These are phyloP conservation scores for Drechslerella stenobrocha DNA, from an alignment of 2,329 filamentous ascomycete genomes.

Conservation along the genomic window DNA sequence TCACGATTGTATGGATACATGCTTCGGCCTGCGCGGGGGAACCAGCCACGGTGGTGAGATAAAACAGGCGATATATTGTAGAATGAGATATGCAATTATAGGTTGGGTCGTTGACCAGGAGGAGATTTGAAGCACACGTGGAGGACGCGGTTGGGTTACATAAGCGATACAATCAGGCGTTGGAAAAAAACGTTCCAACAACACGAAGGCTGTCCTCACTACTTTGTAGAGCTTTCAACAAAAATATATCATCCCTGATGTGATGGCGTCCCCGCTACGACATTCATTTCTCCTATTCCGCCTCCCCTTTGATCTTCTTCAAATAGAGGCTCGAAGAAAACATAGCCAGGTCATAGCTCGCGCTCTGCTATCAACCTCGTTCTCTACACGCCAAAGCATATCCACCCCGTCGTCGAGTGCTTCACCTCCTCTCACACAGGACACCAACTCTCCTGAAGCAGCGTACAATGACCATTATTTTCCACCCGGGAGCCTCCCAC, in stretches of 20 bases:
- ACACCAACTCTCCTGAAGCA: constrained; percentile 5
- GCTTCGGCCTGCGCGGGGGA: not conserved
- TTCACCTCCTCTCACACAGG: constrained; percentile 4
- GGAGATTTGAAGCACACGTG: no score
- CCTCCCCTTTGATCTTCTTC: not conserved
- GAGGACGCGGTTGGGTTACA: no score
- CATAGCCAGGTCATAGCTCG: not conserved
- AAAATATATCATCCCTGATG: not conserved
- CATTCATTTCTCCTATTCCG: not conserved
- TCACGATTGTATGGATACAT: constrained; percentile 53
- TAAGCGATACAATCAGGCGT: no score
- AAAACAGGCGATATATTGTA: no score
- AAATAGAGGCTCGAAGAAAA: not conserved
- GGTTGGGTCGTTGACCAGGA: no score
- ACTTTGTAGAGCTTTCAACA: not conserved
- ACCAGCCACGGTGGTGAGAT: not conserved
- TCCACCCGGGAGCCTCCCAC: constrained; percentile 11
- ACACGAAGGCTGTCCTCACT: no score
- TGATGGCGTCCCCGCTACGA: constrained; percentile 3
- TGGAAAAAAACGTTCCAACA: no score
- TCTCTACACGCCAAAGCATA: constrained; percentile 4
- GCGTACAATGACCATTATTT: not conserved
- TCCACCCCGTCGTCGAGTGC: constrained; percentile 7
- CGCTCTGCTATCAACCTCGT: constrained; percentile 21
- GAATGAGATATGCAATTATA: no score